phyloP scores from a whole-genome alignment of 2,329 filamentous ascomycete genomes.

The Ascochyta fabae region DNA sequence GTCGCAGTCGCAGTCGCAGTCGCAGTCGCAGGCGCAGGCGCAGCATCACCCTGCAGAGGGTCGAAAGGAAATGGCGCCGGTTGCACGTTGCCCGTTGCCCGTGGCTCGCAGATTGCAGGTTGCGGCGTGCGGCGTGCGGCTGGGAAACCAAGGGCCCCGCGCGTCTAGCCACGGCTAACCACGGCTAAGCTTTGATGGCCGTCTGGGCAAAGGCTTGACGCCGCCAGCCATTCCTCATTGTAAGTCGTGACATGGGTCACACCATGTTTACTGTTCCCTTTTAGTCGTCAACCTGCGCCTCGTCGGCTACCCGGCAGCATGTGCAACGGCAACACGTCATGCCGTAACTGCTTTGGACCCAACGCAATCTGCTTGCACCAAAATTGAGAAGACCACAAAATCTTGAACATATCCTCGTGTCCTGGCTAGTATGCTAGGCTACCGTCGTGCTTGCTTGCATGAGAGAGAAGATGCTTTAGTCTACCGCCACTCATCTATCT shows the following conservation, averaged over 20 bases:
- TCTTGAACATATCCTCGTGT: background rate
- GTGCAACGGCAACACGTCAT: background rate
- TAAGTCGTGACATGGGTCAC: background rate
- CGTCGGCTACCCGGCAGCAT: background rate
- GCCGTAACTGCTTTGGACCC: background rate
- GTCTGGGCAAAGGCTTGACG: conserved; percentile 16
- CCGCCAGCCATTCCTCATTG: background rate
- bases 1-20: background rate
- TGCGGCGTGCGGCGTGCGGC: background rate
- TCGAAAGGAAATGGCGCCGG: background rate
- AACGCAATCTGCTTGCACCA: background rate
- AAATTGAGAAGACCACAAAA: background rate
- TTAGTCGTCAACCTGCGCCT: background rate
- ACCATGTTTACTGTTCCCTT: background rate
- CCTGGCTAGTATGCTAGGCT: background rate
- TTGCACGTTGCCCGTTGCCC: too few species aligned
- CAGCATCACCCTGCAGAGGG: background rate
- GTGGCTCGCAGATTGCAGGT: too few species aligned
- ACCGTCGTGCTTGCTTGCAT: background rate
- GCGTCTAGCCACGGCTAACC: background rate
- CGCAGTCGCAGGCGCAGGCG: background rate
- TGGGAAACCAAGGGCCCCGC: background rate
- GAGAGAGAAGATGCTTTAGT: conserved; percentile 4
- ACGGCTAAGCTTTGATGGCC: conserved; percentile 8
- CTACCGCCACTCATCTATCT: background rate